These are phyloP conservation scores for Tricholoma furcatifolium DNA, from an alignment of 768 basidiomycete species.

Conservation along the genomic window DNA sequence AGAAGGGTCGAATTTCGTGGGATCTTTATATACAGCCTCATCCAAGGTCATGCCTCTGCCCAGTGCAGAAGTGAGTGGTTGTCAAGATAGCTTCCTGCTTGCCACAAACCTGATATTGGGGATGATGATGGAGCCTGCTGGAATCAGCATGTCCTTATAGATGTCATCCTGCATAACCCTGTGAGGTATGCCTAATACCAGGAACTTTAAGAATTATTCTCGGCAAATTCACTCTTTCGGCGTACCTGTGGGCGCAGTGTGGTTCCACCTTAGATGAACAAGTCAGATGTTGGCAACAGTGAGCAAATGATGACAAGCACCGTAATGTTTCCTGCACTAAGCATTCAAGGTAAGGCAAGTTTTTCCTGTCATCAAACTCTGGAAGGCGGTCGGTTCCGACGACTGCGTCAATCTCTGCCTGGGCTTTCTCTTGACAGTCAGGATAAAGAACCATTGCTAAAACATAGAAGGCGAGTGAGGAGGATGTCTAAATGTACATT, in stretches of 20 bases:
- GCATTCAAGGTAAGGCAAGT: slow-evolving; percentile 23
- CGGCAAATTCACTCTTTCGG: neutral
- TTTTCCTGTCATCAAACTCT: slow-evolving; percentile 18
- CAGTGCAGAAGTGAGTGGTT: neutral
- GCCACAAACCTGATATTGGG: slow-evolving; percentile 10
- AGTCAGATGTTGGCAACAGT: neutral
- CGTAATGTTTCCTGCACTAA: slow-evolving; percentile 16
- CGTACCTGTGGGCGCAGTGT: slow-evolving; percentile 8
- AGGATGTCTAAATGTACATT: slow-evolving; percentile 19
- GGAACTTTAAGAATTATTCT: neutral
- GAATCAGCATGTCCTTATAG: slow-evolving; percentile 17
- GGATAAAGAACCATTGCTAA: slow-evolving; percentile 28
- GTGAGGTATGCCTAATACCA: slow-evolving; percentile 15
- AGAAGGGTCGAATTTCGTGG: slow-evolving; percentile 12
- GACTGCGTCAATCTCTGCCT: slow-evolving; percentile 27
- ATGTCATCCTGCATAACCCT: slow-evolving; percentile 16
- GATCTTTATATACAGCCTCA: slow-evolving; percentile 11
- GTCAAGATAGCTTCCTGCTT: neutral
- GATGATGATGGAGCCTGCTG: slow-evolving; percentile 15
- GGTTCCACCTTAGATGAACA: slow-evolving; percentile 9
- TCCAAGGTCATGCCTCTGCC: slow-evolving; percentile 16
- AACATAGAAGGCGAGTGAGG: slow-evolving; percentile 23
- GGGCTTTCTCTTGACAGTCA: slow-evolving; percentile 24
- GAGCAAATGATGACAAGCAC: neutral
- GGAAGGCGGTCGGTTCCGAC: slow-evolving; percentile 25